These are phyloP conservation scores for Chlorella variabilis DNA, from an alignment of 163 green algal genomes.

Conservation along the genomic window DNA sequence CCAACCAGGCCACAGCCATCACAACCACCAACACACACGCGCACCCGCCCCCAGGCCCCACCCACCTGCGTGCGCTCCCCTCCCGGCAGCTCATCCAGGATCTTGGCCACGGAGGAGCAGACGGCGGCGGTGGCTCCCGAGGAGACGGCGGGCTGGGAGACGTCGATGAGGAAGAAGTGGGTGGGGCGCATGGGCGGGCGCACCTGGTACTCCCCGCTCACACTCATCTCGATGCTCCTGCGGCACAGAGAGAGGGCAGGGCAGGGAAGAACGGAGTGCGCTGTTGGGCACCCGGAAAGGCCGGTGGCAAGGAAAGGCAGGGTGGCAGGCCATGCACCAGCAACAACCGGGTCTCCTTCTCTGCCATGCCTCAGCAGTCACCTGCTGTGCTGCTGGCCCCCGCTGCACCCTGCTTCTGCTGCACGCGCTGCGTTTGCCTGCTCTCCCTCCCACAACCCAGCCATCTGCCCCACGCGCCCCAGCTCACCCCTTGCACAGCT, in stretches of 20 bases:
- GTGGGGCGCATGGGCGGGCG: slow-evolving; percentile 80
- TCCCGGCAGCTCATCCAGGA: slow-evolving; percentile 79
- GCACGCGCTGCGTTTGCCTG: too few species aligned
- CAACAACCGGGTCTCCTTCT: too few species aligned
- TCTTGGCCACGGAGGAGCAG: slow-evolving; percentile 75
- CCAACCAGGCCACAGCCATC: too few species aligned
- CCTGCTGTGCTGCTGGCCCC: too few species aligned
- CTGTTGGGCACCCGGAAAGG: background rate
- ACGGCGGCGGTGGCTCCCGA: slow-evolving; percentile 76
- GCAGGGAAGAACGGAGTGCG: background rate
- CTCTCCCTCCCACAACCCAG: background rate
- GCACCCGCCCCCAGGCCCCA: background rate
- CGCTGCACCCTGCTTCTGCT: too few species aligned
- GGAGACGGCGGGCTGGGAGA: slow-evolving; percentile 70
- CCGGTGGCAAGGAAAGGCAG: background rate
- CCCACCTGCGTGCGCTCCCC: slow-evolving; percentile 67
- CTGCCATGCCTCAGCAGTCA: too few species aligned
- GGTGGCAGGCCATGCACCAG: too few species aligned
- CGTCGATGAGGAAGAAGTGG: slow-evolving; percentile 95
- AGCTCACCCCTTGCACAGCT: slow-evolving; percentile 76
- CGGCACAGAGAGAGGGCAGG: background rate
- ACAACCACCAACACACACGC: too few species aligned
- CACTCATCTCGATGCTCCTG: slow-evolving; percentile 83
- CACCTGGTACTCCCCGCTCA: slow-evolving; percentile 61
- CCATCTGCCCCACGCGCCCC: background rate